phyloP scores from a whole-genome alignment of 192 early-diverging fungal genomes.

The Coemansia furcata region DNA sequence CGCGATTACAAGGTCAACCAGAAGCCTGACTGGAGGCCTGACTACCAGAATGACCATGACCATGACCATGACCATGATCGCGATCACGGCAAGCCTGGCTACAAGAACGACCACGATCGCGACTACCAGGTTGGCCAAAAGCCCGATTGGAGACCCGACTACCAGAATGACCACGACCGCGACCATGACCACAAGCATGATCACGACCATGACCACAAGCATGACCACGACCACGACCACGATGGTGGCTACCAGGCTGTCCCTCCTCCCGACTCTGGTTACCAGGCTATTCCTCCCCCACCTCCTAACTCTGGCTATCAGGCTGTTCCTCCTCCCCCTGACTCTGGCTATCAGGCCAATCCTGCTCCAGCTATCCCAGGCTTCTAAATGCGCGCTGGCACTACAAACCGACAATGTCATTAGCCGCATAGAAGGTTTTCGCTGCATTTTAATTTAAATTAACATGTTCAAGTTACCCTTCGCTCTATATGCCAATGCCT shows the following conservation, averaged over 20 bases:
- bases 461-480: neutral
- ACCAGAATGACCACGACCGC: neutral
- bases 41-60: neutral
- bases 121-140: neutral
- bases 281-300: neutral
- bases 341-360: neutral
- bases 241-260: neutral
- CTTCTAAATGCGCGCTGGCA: neutral
- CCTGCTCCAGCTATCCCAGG: neutral
- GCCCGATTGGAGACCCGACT: neutral
- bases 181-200: neutral
- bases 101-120: slow-evolving; percentile 1
- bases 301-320: neutral
- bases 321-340: neutral
- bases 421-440: neutral
- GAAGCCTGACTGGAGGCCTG: neutral
- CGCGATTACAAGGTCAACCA: neutral
- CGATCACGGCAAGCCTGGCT: neutral
- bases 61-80: neutral
- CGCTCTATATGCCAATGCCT: neutral
- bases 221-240: neutral
- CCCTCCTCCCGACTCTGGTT: neutral
- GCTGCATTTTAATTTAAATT: neutral
- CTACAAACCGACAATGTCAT: neutral
- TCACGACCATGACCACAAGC: neutral